Base-by-base conservation (phyloP, 148 eudicot genomes). In the Chenopodium berlandieri region DNA sequence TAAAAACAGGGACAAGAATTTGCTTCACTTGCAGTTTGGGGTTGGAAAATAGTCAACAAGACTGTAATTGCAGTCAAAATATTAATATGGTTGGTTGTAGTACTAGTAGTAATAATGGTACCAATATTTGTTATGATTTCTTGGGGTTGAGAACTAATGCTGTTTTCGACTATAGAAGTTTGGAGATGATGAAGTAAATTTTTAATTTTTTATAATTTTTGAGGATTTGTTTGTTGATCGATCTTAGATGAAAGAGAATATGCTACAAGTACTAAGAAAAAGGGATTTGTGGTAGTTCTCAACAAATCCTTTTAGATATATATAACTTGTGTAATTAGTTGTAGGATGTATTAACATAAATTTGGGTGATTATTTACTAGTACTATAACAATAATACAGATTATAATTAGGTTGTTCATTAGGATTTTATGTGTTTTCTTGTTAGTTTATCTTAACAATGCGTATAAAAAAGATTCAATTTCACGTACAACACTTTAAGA, bases 11-110 rank as follows among this genome's bases (percentile, higher is more conserved):
- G 12, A 78, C 88, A 14, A 82, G 87, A 10, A 71, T 86, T 60
- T 92, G 97, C 83, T 91, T 91, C 74, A 88, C 88, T 44, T 91
- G 98, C 84, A 90, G 89, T 75, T 87, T 88, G 88, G 96, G 98
- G 23, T 75, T 91, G 70, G 83, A 87, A 73, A 88, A 83, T 34
- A 83, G 90, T 73, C 86, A 90, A 84, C 86, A 90, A 84, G 93
- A 86, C 60, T 94, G 98, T 83, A 83, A 82, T 75, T 94, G 98
- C 77, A 75, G 64, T 80, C 69, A 75, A 68, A 80, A 79, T 54
- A 63, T 68, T 46, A 56, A 56, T 16, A 56, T 56, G 62, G 78
- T 67, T 83, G 87, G 80, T 31, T 68, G 78, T 58, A 76, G 69
- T 86, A 60, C 66, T 81, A 65, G 70, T 54, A 79, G 82, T 34